phyloP scores from a whole-genome alignment of 2,329 filamentous ascomycete species.

The Apiospora pterosperma region DNA sequence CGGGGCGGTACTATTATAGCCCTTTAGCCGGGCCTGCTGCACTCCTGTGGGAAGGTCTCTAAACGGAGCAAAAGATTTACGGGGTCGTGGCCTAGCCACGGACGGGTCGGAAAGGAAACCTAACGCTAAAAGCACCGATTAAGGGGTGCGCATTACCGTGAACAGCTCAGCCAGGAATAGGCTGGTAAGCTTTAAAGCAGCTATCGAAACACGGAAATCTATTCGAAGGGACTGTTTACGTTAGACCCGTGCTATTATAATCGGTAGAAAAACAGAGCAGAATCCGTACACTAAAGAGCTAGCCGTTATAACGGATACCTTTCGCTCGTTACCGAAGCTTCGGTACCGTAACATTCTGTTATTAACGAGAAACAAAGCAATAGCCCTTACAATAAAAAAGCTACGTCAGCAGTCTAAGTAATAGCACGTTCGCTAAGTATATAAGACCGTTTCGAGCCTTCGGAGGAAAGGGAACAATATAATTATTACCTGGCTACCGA shows the following conservation, averaged over 20 bases:
- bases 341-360: neutral
- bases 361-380: conserved; percentile 7
- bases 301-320: neutral
- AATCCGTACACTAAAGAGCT: conserved; percentile 8
- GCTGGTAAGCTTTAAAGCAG: neutral
- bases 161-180: neutral
- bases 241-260: neutral
- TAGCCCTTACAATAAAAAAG: neutral
- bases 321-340: neutral
- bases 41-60: neutral
- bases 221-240: neutral
- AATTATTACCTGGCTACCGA: neutral
- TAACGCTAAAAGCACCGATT: neutral
- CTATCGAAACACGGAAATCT: neutral
- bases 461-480: conserved; percentile 2
- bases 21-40: neutral
- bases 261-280: neutral
- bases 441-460: neutral
- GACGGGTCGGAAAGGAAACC: no score
- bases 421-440: neutral
- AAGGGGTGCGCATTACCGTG: neutral
- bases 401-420: conserved; percentile 5
- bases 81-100: no score
- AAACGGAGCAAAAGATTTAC: no score
- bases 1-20: neutral